Conservation (phyloP, 371 early-diverging fungal species). For the Circinella minor region DNA sequence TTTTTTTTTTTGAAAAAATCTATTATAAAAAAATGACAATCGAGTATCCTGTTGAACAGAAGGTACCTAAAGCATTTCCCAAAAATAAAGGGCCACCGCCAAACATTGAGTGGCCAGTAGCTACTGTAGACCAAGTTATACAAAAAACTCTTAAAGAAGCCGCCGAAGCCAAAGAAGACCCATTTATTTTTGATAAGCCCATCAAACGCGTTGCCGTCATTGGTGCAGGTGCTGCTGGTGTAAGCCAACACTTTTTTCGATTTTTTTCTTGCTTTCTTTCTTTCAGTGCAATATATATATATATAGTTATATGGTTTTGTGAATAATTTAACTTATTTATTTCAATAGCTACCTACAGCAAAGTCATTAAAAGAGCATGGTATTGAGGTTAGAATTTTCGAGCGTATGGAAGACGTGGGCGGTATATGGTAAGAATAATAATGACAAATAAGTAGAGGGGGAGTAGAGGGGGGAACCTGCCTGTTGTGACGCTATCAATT, state of each 20-base stretch:
- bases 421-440: slow-evolving; percentile 36
- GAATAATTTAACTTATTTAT: neutral
- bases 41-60: neutral
- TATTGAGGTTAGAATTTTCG: slow-evolving; percentile 36
- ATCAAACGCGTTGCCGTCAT: slow-evolving; percentile 43
- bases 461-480: neutral
- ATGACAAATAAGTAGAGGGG: neutral
- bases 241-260: slow-evolving; percentile 5
- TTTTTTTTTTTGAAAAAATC: too few species aligned
- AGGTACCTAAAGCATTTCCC: neutral
- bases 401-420: slow-evolving; percentile 33
- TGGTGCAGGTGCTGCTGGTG: slow-evolving; percentile 51
- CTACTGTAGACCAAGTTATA: slow-evolving; percentile 14
- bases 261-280: neutral
- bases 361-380: slow-evolving; percentile 41
- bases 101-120: neutral
- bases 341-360: slow-evolving; percentile 33
- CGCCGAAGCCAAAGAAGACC: slow-evolving; percentile 20
- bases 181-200: slow-evolving; percentile 19
- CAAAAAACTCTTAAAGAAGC: slow-evolving; percentile 16
- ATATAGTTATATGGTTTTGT: too few species aligned
- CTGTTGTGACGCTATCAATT: too few species aligned
- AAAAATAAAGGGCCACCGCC: neutral
- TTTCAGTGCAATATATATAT: too few species aligned
- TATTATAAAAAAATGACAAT: neutral